Percentiles rank a stretch among this genome's conserved stretches.
These are phyloP conservation scores for Sugiyamaella lignohabitans DNA, from an alignment of 805 yeast species.

Conservation along the genomic window DNA sequence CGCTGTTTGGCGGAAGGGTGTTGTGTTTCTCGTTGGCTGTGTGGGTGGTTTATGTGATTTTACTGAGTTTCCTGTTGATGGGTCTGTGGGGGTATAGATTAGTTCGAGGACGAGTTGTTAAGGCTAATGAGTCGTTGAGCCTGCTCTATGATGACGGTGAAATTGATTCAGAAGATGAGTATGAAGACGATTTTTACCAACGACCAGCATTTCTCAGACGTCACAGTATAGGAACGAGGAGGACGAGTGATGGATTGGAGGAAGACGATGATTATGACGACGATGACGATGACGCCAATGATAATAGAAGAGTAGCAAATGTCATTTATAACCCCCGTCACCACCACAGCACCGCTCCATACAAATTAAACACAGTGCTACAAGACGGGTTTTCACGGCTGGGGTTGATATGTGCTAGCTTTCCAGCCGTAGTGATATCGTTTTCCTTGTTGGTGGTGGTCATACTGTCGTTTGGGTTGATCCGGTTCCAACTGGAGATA, in stretches of 20 bases:
- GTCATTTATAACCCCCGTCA: background rate
- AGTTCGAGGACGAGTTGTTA: background rate
- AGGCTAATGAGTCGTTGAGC: slow-evolving; percentile 26
- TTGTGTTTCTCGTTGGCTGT: slow-evolving; percentile 64
- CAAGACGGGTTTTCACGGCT: slow-evolving; percentile 44
- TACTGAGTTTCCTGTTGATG: slow-evolving; percentile 1
- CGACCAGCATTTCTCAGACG: slow-evolving; percentile 11
- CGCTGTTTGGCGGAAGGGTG: slow-evolving; percentile 22
- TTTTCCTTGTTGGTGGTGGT: slow-evolving; percentile 38
- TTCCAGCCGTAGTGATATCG: slow-evolving; percentile 49
- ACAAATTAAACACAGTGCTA: slow-evolving; percentile 42
- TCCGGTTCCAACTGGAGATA: slow-evolving; percentile 55
- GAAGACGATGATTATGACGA: too few relatives aligned
- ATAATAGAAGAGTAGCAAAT: background rate
- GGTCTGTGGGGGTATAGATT: slow-evolving; percentile 1
- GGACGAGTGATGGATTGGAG: too few relatives aligned
- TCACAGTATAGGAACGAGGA: background rate
- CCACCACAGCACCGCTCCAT: slow-evolving; percentile 29
- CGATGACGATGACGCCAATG: background rate
- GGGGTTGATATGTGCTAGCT: slow-evolving; percentile 54
- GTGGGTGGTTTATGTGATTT: slow-evolving; percentile 41
- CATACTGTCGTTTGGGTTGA: slow-evolving; percentile 47
- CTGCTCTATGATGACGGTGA: slow-evolving; percentile 40
- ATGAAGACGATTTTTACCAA: slow-evolving; percentile 23
- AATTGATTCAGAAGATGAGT: slow-evolving; percentile 29